phyloP scores from a whole-genome alignment of 495 filamentous ascomycete species.

The Talaromyces wortmannii region DNA sequence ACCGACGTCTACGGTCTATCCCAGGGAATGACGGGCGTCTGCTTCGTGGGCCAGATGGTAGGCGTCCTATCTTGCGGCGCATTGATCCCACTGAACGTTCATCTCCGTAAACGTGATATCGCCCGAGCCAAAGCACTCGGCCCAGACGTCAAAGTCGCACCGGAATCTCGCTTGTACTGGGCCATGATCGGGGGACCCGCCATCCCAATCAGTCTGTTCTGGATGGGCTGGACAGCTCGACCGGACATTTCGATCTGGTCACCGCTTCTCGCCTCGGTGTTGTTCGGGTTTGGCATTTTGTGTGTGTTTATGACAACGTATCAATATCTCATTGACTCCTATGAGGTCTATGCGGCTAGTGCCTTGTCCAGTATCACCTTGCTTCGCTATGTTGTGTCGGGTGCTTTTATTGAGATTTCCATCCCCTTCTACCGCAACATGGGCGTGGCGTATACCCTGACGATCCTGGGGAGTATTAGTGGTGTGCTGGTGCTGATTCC shows the following conservation, averaged over 20 bases:
- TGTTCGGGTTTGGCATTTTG: conserved; percentile 50
- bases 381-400: conserved; percentile 42
- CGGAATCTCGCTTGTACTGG: conserved; percentile 53
- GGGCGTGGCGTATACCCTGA: conserved; percentile 50
- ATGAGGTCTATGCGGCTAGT: conserved; percentile 31
- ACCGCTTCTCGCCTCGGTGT: conserved; percentile 35
- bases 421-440: conserved; percentile 47
- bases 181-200: conserved; percentile 49
- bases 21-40: conserved; percentile 47
- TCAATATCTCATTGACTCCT: conserved; percentile 51
- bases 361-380: conserved; percentile 43
- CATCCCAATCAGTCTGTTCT: conserved; percentile 54
- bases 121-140: neutral
- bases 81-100: conserved; percentile 39
- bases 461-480: conserved; percentile 45
- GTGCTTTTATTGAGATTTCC: conserved; percentile 39
- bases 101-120: conserved; percentile 1
- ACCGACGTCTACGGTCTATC: conserved; percentile 46
- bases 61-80: conserved; percentile 41
- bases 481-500: conserved; percentile 44
- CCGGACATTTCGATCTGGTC: conserved; percentile 47
- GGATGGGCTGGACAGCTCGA: conserved; percentile 54
- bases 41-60: conserved; percentile 51
- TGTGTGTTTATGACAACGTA: conserved; percentile 45
- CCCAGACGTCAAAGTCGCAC: conserved; percentile 9